Conservation (phyloP, 306 rosid species). For the Castanopsis chinensis region DNA sequence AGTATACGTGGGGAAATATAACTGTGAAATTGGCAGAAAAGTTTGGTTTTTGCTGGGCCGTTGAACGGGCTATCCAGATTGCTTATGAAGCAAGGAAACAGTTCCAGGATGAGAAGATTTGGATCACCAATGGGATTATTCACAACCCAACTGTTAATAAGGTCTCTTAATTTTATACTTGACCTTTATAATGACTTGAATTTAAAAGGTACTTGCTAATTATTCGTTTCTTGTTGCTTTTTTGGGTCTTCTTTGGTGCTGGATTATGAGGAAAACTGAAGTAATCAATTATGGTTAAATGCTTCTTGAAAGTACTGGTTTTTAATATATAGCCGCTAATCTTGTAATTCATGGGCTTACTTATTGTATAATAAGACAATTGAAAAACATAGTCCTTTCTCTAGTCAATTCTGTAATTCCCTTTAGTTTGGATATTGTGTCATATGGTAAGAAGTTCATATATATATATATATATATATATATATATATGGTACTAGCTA, state of each 20-base stretch:
- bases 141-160: constrained; percentile 95
- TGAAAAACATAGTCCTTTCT: background rate
- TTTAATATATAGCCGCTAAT: background rate
- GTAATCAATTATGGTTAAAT: background rate
- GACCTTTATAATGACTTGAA: background rate
- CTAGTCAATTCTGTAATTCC: background rate
- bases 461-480: background rate
- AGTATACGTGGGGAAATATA: constrained; percentile 87
- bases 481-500: too few species aligned
- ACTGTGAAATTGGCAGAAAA: constrained; percentile 86
- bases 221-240: background rate
- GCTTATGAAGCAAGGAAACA: constrained; percentile 97
- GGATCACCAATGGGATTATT: constrained; percentile 94
- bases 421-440: background rate
- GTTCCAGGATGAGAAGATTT: constrained; percentile 71
- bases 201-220: background rate
- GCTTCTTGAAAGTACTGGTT: background rate
- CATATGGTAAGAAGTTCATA: background rate
- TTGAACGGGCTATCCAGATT: constrained; percentile 91
- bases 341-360: background rate
- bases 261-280: background rate
- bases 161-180: constrained; percentile 34
- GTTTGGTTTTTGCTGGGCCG: constrained; percentile 98
- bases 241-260: background rate
- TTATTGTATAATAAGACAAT: too few species aligned